Conservation (phyloP, 2,329 filamentous ascomycete species). For the Scortechinia acanthostroma region DNA sequence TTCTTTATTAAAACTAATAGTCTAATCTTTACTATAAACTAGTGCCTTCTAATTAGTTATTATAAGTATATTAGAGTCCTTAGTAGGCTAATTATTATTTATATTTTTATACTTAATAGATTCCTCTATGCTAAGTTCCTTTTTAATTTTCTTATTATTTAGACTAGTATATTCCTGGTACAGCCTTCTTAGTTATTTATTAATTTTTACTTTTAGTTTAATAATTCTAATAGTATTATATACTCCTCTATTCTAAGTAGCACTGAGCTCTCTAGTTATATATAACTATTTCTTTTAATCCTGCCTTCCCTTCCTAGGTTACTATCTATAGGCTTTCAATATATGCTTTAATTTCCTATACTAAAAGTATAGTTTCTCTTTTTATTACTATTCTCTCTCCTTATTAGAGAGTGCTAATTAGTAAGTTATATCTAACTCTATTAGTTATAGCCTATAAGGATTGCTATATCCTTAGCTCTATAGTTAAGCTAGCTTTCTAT, state of each 20-base stretch:
- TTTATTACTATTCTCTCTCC: not conserved
- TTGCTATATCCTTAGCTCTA: not conserved
- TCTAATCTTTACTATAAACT: too few species aligned
- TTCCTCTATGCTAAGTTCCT: too few species aligned
- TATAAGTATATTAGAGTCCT: too few species aligned
- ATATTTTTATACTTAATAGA: too few species aligned
- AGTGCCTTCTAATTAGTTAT: too few species aligned
- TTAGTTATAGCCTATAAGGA: slow-evolving; percentile 1
- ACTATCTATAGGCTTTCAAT: not conserved
- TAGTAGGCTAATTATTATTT: too few species aligned
- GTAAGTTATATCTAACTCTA: not conserved
- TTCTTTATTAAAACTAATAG: too few species aligned
- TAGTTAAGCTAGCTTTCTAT: not conserved
- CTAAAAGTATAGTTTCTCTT: not conserved
- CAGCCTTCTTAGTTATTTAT: too few species aligned
- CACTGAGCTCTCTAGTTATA: not conserved
- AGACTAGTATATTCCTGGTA: too few species aligned
- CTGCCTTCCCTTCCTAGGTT: too few species aligned
- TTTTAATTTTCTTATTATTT: too few species aligned
- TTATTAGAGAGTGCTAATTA: not conserved
- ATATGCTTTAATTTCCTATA: not conserved
- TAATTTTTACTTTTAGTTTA: not conserved
- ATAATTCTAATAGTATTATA: not conserved
- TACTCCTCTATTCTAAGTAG: not conserved
- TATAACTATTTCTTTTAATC: too few species aligned